A percentile compares a stretch with the other conserved stretches of the same genome.
Evolutionary conservation across 768 basidiomycete species (phyloP).

Genomic region (Phallus indusiatus): DNA sequence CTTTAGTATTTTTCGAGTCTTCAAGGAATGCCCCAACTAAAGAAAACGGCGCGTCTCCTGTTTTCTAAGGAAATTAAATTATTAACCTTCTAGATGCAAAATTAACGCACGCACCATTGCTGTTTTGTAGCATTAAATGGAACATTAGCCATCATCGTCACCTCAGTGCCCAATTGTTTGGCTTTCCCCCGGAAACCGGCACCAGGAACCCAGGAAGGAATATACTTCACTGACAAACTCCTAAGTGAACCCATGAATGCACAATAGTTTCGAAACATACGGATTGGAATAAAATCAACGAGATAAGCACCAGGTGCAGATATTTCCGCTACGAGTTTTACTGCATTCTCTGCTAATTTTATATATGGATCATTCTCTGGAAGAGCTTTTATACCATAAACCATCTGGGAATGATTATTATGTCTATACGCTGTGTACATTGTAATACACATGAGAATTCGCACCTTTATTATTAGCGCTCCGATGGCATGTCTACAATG

Average conservation of each 20-base stretch:
- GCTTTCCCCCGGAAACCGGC: not conserved
- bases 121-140: constrained; percentile 34
- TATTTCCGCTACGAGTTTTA: not conserved
- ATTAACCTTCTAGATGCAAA: not conserved
- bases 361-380: not conserved
- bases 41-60: not conserved
- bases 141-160: constrained; percentile 23
- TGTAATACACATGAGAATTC: not conserved
- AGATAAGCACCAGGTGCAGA: not conserved
- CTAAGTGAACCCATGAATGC: no score
- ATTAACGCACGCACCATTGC: constrained; percentile 19
- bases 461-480: not conserved
- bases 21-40: not conserved
- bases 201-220: constrained; percentile 1
- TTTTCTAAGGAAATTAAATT: not conserved
- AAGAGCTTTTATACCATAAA: not conserved
- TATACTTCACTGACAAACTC: constrained; percentile 1
- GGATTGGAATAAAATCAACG: not conserved
- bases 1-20: not conserved
- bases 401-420: not conserved
- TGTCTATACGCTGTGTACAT: not conserved
- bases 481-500: not conserved
- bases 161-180: constrained; percentile 8
- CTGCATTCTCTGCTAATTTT: not conserved
- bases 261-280: not conserved